Evolutionary conservation across 2,329 filamentous ascomycete species (phyloP).

Genomic region (Fusarium pseudograminearum): DNA sequence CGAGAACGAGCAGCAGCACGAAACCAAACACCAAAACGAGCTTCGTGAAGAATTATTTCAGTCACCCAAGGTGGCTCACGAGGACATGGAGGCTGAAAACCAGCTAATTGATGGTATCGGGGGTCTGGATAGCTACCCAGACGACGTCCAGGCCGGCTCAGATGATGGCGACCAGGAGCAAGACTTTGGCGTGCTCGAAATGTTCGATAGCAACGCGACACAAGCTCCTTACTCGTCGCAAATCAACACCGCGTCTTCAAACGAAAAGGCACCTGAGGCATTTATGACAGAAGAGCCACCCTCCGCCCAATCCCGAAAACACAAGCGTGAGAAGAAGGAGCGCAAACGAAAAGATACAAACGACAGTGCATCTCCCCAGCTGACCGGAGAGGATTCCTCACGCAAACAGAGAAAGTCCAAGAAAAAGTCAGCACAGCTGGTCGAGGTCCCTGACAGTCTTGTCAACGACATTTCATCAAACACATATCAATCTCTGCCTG

Average conservation of each 20-base stretch:
- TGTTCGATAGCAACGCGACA: slow-evolving; percentile 55
- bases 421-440: slow-evolving; percentile 33
- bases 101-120: slow-evolving; percentile 45
- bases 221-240: slow-evolving; percentile 50
- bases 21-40: slow-evolving; percentile 32
- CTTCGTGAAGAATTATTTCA: slow-evolving; percentile 31
- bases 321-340: slow-evolving; percentile 51
- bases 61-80: slow-evolving; percentile 24
- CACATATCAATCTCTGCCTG: slow-evolving; percentile 19
- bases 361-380: slow-evolving; percentile 34
- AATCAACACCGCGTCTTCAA: slow-evolving; percentile 27
- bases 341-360: slow-evolving; percentile 45
- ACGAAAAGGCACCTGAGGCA: slow-evolving; percentile 48
- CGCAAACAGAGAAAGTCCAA: slow-evolving; percentile 48
- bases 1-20: slow-evolving; percentile 35
- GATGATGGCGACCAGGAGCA: slow-evolving; percentile 44
- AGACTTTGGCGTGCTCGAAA: slow-evolving; percentile 54
- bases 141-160: slow-evolving; percentile 41
- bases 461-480: slow-evolving; percentile 17
- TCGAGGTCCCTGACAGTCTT: slow-evolving; percentile 42
- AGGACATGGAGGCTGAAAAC: slow-evolving; percentile 44
- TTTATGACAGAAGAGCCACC: slow-evolving; percentile 46
- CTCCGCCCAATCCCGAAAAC: slow-evolving; percentile 42
- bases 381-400: slow-evolving; percentile 32
- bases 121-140: slow-evolving; percentile 45